Evolutionary conservation across 1,284 basidiomycete genomes (phyloP), one percentile per base, ranked within the genome.

Genomic region (Afroboletus lepidellus): DNA sequence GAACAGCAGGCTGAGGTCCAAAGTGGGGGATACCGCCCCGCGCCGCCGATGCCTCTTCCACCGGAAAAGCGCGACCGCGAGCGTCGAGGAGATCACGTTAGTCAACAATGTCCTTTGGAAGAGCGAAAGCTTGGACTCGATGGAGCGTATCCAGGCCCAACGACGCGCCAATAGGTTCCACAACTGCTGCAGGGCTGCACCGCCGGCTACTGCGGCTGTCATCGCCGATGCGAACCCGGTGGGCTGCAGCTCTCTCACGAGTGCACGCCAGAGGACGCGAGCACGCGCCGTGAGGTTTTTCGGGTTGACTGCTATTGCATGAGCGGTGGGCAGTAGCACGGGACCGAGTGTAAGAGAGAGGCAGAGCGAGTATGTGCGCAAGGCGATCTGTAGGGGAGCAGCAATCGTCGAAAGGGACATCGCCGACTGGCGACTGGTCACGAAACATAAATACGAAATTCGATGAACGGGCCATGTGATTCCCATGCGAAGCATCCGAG

Each of bases 211-310:
- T 13, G 82, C 80, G 5, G 79, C 61, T 0, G 85, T 81, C 48
- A 88, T 78, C 15, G 85, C 78, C 54, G 80, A 84, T 5, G 88
- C 82, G 63, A 90, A 87, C 8, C 85, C 81, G 46, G 79, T 80
- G 37, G 75, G 56, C 4, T 77, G 74, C 4, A 87, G 65, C 61
- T 90, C 85, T 44, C 78, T 75, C 52, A 60, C 66, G 13, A 90
- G 66, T 12, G 81, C 65, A 41, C 70, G 72, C 50, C 64, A 63
- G 18, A 86, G 66, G 27, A 53, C 52, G 18, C 32, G 41, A n/a
- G 63, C 36, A n/a, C 51, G 53, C 23, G 50, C 34, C 20, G 43
- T 23, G 44, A 59, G 51, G 42, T 23, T 47, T 45, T 43, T 60
- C 54, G 39, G 61, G 50, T 42, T 61, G 34, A 41, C 51, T 12